A percentile compares a stretch with the other conserved stretches of the same genome.
Evolutionary conservation across 2,329 filamentous ascomycete species (phyloP).

Genomic region (Helicocarpus griseus): DNA sequence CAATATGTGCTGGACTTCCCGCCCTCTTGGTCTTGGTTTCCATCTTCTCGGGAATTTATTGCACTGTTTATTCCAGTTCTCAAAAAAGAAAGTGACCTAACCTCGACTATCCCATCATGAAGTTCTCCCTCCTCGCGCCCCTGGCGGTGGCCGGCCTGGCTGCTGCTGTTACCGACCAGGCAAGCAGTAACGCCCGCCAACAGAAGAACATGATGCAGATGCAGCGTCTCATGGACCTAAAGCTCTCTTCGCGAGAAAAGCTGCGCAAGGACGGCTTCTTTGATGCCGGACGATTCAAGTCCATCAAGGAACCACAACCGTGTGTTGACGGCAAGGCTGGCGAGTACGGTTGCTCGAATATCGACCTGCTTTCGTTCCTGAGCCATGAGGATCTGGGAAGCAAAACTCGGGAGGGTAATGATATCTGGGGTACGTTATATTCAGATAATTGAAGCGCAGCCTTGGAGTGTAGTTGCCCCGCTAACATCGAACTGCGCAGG

Average conservation of each 20-base stretch:
- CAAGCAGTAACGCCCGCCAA: too few relatives aligned
- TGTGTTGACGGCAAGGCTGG: constrained; percentile 27
- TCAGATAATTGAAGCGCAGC: neutral
- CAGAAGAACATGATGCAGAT: constrained; percentile 7
- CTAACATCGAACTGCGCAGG: constrained; percentile 19
- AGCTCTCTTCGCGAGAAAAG: constrained; percentile 8
- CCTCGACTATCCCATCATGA: constrained; percentile 7
- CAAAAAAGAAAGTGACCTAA: neutral
- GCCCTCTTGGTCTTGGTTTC: neutral
- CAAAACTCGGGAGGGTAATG: constrained; percentile 29
- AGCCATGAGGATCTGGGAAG: constrained; percentile 31
- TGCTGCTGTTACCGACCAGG: too few relatives aligned
- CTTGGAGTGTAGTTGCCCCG: neutral
- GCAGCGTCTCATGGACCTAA: constrained; percentile 14
- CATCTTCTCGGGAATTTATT: neutral
- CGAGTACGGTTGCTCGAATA: constrained; percentile 28
- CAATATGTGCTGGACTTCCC: neutral
- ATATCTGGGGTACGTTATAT: constrained; percentile 23
- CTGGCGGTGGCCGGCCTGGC: constrained; percentile 9
- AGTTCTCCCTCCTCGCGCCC: constrained; percentile 8
- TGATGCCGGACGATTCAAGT: constrained; percentile 5
- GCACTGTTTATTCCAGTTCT: neutral
- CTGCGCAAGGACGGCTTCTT: constrained; percentile 9
- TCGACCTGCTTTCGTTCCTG: constrained; percentile 32
- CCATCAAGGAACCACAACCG: constrained; percentile 3